Conservation (phyloP, 345 rosid genomes). For the Citrus hindsii region DNA sequence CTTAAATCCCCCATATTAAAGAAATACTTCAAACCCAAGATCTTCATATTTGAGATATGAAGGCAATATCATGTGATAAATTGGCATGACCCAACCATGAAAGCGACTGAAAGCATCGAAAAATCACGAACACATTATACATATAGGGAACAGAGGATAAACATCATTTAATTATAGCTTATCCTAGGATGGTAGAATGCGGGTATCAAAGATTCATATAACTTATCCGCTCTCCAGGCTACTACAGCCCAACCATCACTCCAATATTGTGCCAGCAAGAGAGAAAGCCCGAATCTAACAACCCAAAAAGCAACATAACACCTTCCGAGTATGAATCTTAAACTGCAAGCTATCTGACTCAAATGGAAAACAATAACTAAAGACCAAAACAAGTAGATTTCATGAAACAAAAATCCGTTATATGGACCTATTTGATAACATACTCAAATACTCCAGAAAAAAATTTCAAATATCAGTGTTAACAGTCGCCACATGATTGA, state of each 20-base stretch:
- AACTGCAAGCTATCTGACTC: neutral
- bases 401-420: neutral
- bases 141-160: neutral
- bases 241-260: neutral
- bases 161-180: neutral
- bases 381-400: neutral
- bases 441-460: neutral
- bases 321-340: neutral
- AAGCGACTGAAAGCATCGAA: neutral
- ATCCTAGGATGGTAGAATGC: neutral
- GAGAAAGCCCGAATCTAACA: neutral
- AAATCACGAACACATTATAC: neutral
- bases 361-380: neutral
- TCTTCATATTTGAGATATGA: neutral
- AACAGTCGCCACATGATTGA: neutral
- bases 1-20: neutral
- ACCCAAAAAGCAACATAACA: neutral
- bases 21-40: neutral
- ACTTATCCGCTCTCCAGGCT: neutral
- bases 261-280: neutral
- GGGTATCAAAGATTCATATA: neutral
- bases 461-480: neutral
- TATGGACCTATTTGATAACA: neutral
- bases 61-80: neutral
- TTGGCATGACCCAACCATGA: neutral